These are phyloP conservation scores for Phytophthora constricta DNA, from an alignment of 352 stramenopile genomes.

Conservation along the genomic window DNA sequence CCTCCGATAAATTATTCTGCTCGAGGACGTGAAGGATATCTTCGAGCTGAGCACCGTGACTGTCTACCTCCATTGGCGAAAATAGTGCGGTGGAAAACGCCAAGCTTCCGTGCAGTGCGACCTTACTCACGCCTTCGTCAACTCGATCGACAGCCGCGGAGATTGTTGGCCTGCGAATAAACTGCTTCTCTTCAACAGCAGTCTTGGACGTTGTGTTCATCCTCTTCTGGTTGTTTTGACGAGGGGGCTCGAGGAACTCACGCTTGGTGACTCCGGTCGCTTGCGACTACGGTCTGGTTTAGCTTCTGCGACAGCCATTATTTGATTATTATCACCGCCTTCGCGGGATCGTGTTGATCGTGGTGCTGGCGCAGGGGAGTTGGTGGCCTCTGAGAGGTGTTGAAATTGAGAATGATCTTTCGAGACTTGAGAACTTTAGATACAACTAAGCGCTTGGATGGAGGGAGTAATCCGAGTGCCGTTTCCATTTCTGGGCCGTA, in stretches of 20 bases:
- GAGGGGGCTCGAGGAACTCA: constrained; percentile 42
- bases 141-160: neutral
- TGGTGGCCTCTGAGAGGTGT: constrained; percentile 15
- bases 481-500: constrained; percentile 65
- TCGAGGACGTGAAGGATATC: constrained; percentile 47
- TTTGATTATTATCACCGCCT: constrained; percentile 34
- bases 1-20: constrained; percentile 57
- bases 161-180: neutral
- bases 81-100: constrained; percentile 14
- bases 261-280: constrained; percentile 53
- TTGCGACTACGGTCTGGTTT: constrained; percentile 55
- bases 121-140: constrained; percentile 2
- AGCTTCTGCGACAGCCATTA: neutral
- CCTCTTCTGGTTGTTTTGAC: constrained; percentile 50
- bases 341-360: constrained; percentile 20
- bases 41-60: constrained; percentile 41
- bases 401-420: constrained; percentile 58
- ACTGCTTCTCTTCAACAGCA: constrained; percentile 2
- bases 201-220: constrained; percentile 45
- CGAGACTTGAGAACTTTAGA: constrained; percentile 62
- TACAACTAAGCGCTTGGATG: constrained; percentile 60
- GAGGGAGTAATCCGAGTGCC: constrained; percentile 58
- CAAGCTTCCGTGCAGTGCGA: neutral
- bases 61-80: constrained; percentile 13
- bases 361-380: constrained; percentile 13